These are phyloP conservation scores for Chaetomium cochliodes DNA, from an alignment of 495 filamentous ascomycete genomes.

Conservation along the genomic window DNA sequence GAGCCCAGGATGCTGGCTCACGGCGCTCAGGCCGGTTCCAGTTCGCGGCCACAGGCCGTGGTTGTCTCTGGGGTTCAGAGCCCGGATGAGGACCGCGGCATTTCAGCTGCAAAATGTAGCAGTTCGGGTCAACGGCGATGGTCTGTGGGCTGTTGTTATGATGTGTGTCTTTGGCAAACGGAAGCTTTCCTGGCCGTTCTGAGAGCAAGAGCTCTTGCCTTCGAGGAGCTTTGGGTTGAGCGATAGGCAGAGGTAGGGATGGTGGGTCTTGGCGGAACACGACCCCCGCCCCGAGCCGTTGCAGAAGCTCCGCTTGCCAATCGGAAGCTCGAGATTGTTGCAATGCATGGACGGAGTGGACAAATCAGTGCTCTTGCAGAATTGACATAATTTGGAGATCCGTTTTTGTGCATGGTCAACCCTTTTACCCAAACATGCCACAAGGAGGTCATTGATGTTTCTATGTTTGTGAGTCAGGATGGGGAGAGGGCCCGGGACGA, in stretches of 20 bases:
- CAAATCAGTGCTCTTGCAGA: too few relatives aligned
- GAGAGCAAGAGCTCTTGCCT: background rate
- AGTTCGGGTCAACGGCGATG: background rate
- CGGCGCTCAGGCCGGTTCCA: background rate
- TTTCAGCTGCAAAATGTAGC: background rate
- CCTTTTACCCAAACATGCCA: too few relatives aligned
- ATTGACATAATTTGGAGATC: too few relatives aligned
- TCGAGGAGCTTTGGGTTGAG: constrained; percentile 5
- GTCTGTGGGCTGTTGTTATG: background rate
- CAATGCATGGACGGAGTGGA: too few relatives aligned
- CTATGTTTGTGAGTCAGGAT: too few relatives aligned
- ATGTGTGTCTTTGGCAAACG: background rate
- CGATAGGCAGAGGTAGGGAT: background rate
- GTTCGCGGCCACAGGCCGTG: background rate
- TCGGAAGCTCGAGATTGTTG: background rate
- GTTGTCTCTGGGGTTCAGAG: background rate
- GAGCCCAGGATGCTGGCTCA: constrained; percentile 9
- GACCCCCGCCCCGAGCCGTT: constrained; percentile 10
- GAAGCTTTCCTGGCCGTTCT: background rate
- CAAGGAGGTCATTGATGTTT: too few relatives aligned
- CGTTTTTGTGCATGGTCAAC: too few relatives aligned
- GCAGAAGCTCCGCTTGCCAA: constrained; percentile 15
- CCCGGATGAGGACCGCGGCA: background rate
- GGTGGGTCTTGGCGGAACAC: constrained; percentile 3
- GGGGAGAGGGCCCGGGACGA: too few relatives aligned